A percentile compares a stretch with the other conserved stretches of the same genome.
phyloP scores from a whole-genome alignment of 2,329 filamentous ascomycete genomes.

The Gyromitra esculenta region DNA sequence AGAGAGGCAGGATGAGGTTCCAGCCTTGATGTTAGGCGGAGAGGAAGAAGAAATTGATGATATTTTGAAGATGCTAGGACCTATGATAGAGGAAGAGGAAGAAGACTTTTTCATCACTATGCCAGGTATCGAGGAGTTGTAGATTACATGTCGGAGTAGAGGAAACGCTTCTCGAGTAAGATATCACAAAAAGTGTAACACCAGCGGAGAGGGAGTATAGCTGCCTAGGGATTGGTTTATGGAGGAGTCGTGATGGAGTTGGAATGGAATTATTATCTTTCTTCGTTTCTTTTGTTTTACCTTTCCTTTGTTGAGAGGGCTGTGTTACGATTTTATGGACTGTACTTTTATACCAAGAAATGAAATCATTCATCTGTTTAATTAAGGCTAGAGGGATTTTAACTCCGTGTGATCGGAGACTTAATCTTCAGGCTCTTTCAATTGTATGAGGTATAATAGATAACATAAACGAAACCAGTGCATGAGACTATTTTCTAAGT shows the following conservation, averaged over 20 bases:
- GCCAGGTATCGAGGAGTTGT: constrained; percentile 23
- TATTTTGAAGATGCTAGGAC: constrained; percentile 39
- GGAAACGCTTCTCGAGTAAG: background rate
- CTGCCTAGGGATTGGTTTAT: constrained; percentile 18
- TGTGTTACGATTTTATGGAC: constrained; percentile 30
- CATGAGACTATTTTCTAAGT: too few relatives aligned
- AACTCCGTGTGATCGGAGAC: too few relatives aligned
- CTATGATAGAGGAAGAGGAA: constrained; percentile 41
- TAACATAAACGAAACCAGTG: too few relatives aligned
- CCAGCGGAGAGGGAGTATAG: background rate
- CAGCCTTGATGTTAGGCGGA: constrained; percentile 2
- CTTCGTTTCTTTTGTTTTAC: background rate
- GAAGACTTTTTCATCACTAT: constrained; percentile 51
- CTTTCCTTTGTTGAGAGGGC: constrained; percentile 13
- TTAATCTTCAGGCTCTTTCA: too few relatives aligned
- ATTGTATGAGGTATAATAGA: background rate
- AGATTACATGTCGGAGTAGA: background rate
- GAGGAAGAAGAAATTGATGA: constrained; percentile 47
- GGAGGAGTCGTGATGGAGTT: constrained; percentile 38
- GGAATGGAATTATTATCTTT: constrained; percentile 26
- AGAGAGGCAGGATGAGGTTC: constrained; percentile 24
- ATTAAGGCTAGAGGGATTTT: background rate
- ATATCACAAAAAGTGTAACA: background rate
- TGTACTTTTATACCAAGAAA: constrained; percentile 35
- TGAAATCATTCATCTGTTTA: constrained; percentile 17